These are phyloP conservation scores for Talaromyces sp. DNA, from an alignment of 2,329 filamentous ascomycete species.

Conservation along the genomic window DNA sequence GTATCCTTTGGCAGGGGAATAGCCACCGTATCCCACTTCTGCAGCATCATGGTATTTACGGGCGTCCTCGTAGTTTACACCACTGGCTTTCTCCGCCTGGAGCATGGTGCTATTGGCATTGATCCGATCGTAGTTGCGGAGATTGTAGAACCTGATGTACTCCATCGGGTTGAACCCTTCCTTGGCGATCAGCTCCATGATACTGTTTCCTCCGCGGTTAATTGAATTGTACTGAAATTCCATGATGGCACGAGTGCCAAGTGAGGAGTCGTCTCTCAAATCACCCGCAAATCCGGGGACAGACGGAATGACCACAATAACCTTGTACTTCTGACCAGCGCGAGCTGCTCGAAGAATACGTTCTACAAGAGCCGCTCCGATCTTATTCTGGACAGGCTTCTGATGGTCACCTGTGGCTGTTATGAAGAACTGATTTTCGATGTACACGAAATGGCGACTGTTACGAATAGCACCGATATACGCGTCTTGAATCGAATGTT, in stretches of 20 bases:
- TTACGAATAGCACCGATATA: slow-evolving; percentile 79
- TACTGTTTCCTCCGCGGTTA: slow-evolving; percentile 83
- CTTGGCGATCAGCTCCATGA: slow-evolving; percentile 70
- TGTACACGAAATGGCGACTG: slow-evolving; percentile 90
- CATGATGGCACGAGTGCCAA: slow-evolving; percentile 91
- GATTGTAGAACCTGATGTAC: slow-evolving; percentile 90
- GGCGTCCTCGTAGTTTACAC: slow-evolving; percentile 43
- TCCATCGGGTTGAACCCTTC: slow-evolving; percentile 73
- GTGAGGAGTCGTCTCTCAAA: slow-evolving; percentile 72
- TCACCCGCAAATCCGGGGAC: slow-evolving; percentile 94
- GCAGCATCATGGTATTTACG: slow-evolving; percentile 41
- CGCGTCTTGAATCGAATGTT: slow-evolving; percentile 80
- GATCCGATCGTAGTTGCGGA: slow-evolving; percentile 87
- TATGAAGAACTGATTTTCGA: slow-evolving; percentile 99
- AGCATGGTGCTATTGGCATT: slow-evolving; percentile 48
- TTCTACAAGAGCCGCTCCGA: slow-evolving; percentile 89
- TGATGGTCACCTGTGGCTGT: slow-evolving; percentile 86
- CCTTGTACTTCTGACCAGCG: slow-evolving; percentile 78
- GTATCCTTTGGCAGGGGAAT: slow-evolving; percentile 29
- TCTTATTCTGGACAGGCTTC: slow-evolving; percentile 77
- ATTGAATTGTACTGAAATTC: slow-evolving; percentile 98
- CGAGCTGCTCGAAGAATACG: slow-evolving; percentile 75
- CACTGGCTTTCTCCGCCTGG: slow-evolving; percentile 38
- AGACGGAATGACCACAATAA: slow-evolving; percentile 84
- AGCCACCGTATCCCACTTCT: slow-evolving; percentile 42